Evolutionary conservation across 345 rosid genomes (phyloP), one percentile per base, ranked within the genome.

Genomic region (Limnanthes douglasii): DNA sequence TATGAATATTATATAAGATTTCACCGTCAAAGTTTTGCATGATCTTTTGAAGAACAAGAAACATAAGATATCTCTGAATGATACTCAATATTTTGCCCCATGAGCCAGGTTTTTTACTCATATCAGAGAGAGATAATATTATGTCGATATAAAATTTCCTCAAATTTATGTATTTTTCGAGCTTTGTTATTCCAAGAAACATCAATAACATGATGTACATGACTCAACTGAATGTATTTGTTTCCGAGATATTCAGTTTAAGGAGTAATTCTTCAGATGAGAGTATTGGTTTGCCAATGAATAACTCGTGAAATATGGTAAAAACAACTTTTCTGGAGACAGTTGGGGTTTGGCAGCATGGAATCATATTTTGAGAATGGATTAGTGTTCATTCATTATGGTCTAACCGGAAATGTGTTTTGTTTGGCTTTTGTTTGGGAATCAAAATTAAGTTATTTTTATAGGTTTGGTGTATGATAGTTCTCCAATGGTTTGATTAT

Each of bases 111-210:
- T 61, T 77, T 54, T 56, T 57, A 40, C 54, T 51, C 52, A 84
- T 53, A 53, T 54, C 60, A 46, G 63, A 66, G 49, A 90, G 79
- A 37, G 81, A 68, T 33, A 77, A 60, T 41, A 80, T 50, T 79
- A 90, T 75, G 42, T 64, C 68, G 35, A 66, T 50, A 29, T 94
- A 83, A 53, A 90, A 90, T 56, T 66, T 77, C 53, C 94, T 70
- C 36, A 70, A 64, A 50, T 62, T 77, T 71, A 64, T 80, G 31
- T 69, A 94, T 63, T 70, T 64, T 39, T 58, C 45, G 25, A 55
- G 57, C 49, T 67, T 78, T 59, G n/a, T 78, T 72, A 54, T 68
- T 78, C 78, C 64, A 61, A 38, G 67, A 66, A 48, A 61, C 57
- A 54, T 70, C 61, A 16, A 68, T 47, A 26, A 52, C 39, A 29